Base-by-base conservation (phyloP, 2,329 filamentous ascomycete species). In the Aspergillus puulaauensis region DNA sequence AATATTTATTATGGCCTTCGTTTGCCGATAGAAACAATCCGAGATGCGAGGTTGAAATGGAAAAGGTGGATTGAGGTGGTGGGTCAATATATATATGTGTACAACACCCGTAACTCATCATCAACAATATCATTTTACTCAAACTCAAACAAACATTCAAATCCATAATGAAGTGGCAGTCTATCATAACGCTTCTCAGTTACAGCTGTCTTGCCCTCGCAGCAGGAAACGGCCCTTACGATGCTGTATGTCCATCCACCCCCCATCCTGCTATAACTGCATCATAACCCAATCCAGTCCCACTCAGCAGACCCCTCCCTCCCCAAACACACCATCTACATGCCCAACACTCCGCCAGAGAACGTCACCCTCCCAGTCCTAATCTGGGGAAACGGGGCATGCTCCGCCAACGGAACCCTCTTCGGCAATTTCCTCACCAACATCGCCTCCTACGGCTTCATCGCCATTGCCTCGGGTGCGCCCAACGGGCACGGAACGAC, bases 351-450 rank as follows among this genome's bases (percentile, higher is more conserved):
- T 19, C 47, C 47, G 1, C 47, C 56, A 0, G 3, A 11, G 12
- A 50, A 54, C 33, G 19, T n/a, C 12, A 35, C 56, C 24, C 52
- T 58, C 51, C 56, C 52, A 8, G 46, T 55, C 14, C 50, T 58
- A 1, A 54, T 58, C 41, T 58, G 56, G 56, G 56, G 56, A 24
- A 54, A 58, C 45, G 56, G 56, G 14, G 56, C 51, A 2, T 58
- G 56, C 35, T 40, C 39, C n/a, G 40, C 37, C 19, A 55, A 58
- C 56, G 56, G 56, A 6, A 58, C 52, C 15, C 46, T 44, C n/a
- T 58, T 58, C 27, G 46, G 24, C 15, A 58, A 58, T 33, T 17
- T 58, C 4, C 56, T 58, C 11, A 58, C 56, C 24, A 51, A 58
- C 40, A 31, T 58, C 17, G 56, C 56, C 21, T 58, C 56, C 2